Evolutionary conservation across 306 rosid genomes (phyloP), one percentile per base, ranked within the genome.

Genomic region (Cotoneaster glaucophyllus): DNA sequence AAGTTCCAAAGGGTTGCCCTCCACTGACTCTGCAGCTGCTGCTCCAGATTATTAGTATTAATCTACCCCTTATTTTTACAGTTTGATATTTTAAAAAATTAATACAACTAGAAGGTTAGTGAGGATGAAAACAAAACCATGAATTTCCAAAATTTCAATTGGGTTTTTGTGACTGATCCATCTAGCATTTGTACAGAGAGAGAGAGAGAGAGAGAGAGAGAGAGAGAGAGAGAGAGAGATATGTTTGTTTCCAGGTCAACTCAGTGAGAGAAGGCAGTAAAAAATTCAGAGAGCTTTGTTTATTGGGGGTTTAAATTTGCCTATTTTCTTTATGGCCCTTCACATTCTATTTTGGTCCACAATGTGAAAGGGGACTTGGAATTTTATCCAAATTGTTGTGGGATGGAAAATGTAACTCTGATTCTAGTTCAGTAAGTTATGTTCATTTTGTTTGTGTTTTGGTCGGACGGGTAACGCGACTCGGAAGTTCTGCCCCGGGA

Each of bases 1-100:
- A 92, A 92, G 86, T 92, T 76, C 79, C 97, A 85, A 74, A 89
- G 97, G 85, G 80, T 90, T 84, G 86, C 84, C 54, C 86, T 79
- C 69, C 91, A 86, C 80, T 96, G 88, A 92, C 54, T 50, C 87
- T 53, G 19, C 64, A 8, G 43, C 66, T 44, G 61, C 68, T 64
- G 54, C 54, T 50, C 17, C 21, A 62, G 77, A 41, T n/a, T n/a
- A 25, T 59, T 75, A 78, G 75, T 78, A 80, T 50, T 17, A 50
- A 50, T 50, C 54, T 50, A 64, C 45, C 73, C 57, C 80, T 72
- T 73, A 81, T 80, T 83, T 83, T 69, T 44, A 64, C 76, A 56
- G 77, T 69, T 81, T 73, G 68, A 31, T 64, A 64, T 74, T 81
- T 64, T 62, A 68, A 63, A 77, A 58, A 79, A 77, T 80, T 79